phyloP scores from a whole-genome alignment of 371 early-diverging fungal species.

The Apophysomyces variabilis region DNA sequence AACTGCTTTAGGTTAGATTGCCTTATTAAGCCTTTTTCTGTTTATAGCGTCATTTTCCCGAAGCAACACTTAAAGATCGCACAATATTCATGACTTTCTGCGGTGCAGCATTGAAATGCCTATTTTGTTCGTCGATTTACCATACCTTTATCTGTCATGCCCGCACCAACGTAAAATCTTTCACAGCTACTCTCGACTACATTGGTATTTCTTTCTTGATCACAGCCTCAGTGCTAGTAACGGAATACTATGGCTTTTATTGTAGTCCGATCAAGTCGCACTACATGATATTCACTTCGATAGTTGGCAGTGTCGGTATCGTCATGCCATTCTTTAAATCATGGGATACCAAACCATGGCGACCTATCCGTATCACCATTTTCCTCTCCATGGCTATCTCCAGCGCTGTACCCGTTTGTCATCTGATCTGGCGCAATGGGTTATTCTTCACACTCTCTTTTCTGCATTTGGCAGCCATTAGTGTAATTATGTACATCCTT shows the following conservation, averaged over 20 bases:
- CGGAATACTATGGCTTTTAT: slow-evolving; percentile 70
- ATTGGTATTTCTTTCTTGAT: slow-evolving; percentile 74
- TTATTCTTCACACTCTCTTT: slow-evolving; percentile 41
- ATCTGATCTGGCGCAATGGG: slow-evolving; percentile 55
- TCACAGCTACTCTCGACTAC: slow-evolving; percentile 71
- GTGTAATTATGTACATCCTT: slow-evolving; percentile 56
- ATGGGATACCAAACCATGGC: slow-evolving; percentile 57
- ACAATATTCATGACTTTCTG: slow-evolving; percentile 63
- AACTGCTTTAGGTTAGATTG: neutral
- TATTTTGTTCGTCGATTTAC: slow-evolving; percentile 71
- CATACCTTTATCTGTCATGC: slow-evolving; percentile 74
- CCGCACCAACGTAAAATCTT: slow-evolving; percentile 56
- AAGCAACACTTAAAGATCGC: slow-evolving; percentile 56
- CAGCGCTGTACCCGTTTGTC: slow-evolving; percentile 62
- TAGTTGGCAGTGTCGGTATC: slow-evolving; percentile 62
- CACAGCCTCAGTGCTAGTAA: slow-evolving; percentile 63
- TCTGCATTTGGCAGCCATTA: slow-evolving; percentile 56
- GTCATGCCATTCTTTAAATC: slow-evolving; percentile 62
- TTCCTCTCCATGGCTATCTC: slow-evolving; percentile 69
- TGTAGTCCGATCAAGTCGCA: slow-evolving; percentile 51
- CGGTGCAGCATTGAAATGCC: slow-evolving; percentile 65
- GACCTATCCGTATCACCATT: slow-evolving; percentile 64
- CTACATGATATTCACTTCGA: slow-evolving; percentile 63
- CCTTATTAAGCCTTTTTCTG: neutral
- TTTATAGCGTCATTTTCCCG: slow-evolving; percentile 51